Base-by-base conservation (phyloP, 2,329 filamentous ascomycete genomes). In the Madurella mycetomatis region DNA sequence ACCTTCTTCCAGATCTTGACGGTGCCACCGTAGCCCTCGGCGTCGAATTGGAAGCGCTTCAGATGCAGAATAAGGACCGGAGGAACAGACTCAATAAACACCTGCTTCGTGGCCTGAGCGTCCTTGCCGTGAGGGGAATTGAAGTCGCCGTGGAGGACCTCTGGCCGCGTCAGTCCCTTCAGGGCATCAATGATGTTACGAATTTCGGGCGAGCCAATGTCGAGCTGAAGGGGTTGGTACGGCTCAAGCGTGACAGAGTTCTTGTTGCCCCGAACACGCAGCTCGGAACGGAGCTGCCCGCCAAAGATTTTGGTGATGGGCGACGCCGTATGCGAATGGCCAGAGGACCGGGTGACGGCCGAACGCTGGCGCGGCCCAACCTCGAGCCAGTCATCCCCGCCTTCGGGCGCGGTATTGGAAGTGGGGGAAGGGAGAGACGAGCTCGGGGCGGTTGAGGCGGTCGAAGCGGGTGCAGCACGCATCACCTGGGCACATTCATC, bases 1-100 rank as follows among this genome's bases (percentile, higher is more conserved):
- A 99, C 80, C 75, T 92, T 95, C 76, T 97, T 99, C 90, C 92
- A 96, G 60, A 97, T 95, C 77, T 99, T 99, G 66, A 96, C 87
- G 0, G 91, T 95, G 19, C 91, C 59, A 41, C 60, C 91, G 43
- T 76, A 76, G 7, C 86, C 88, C 54, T 86, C 83, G 57, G 85
- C 89, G 65, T 97, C 91, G 65, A 96, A 97, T 65, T 96, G 90
- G 78, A 99, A 99, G 43, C 94, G 90, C 75, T 99, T 99, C 41
- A 99, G 79, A 67, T 99, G 94, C 9, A 99, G 80, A 51, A 97
- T 95, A 12, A 99, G 81, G 4, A 97, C 89, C 0, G 91, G 90
- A 0, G 94, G 94, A 15, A 97, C 77, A 1, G 85, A 89, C 65
- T 97, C 92, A 59, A 99, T 95, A 63, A 95, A 91, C 2, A 96